Evolutionary conservation across 169 alveolate species (phyloP), one percentile per base, ranked within the genome.

Genomic region (Cryptosporidium viatorum): DNA sequence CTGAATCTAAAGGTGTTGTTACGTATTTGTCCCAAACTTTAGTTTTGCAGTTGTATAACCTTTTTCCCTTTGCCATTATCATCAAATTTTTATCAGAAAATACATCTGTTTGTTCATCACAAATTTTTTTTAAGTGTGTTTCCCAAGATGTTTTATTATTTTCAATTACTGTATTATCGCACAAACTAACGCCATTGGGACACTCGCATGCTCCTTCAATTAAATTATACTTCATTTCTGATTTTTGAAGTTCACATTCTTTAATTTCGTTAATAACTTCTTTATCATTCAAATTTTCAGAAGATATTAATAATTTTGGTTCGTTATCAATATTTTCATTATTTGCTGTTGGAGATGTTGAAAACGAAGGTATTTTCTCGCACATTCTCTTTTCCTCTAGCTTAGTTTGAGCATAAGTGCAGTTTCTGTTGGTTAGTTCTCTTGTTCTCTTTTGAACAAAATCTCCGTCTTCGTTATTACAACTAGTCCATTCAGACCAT

Each of bases 81-180:
- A 73, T 31, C 18, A 33, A 18, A 31, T 31, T 33, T 43, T 52
- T 59, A 52, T n/a, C 35, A 14, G 31, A 55, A n/a, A 55, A 39
- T 18, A 10, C 59, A 26, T 35, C 29, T 18, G 29, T 41, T 21
- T 51, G 14, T 39, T 31, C 39, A 18, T n/a, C 29, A 58, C 86
- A 74, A 26, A 74, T 74, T 41, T 74, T 41, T 4, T 74, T 29
- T 12, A 43, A 21, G 43, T 58, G 59, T 4, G 62, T 21, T 5
- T 74, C 55, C 86, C 86, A 74, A n/a, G 73, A 35, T 35, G 86
- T 37, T 74, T n/a, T 35, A 12, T 8, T 35, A 59, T 74, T 74
- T 51, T 74, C 86, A 9, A 74, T 55, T n/a, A 33, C 33, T 29
- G 45, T 31, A 37, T 45, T 62, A 74, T 43, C 68, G 41, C 86